phyloP scores from a whole-genome alignment of 78 protist genomes.

The Polysphondylium violaceum region DNA sequence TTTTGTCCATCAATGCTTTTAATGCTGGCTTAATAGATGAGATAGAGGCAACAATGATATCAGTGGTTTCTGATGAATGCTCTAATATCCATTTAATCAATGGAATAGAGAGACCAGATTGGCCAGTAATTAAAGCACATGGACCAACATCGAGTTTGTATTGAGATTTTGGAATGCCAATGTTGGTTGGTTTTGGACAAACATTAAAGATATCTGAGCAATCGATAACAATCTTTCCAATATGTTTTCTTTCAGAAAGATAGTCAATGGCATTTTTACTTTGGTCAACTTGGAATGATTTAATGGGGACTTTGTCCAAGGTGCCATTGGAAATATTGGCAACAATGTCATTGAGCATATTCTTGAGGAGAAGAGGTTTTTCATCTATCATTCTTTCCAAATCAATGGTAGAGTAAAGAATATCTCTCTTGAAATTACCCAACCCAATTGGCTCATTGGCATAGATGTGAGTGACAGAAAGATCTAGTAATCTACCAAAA shows the following conservation, averaged over 20 bases:
- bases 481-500: slow-evolving; percentile 60
- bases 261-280: slow-evolving; percentile 17
- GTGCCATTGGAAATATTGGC: background rate
- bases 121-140: slow-evolving; percentile 49
- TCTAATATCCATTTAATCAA: slow-evolving; percentile 27
- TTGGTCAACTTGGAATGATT: background rate
- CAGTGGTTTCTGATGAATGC: background rate
- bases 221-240: slow-evolving; percentile 63
- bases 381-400: slow-evolving; percentile 51
- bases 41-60: slow-evolving; percentile 33
- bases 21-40: slow-evolving; percentile 26
- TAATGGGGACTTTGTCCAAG: background rate
- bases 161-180: background rate
- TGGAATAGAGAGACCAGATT: slow-evolving; percentile 46
- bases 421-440: slow-evolving; percentile 31
- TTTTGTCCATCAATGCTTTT: background rate
- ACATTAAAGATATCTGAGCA: background rate
- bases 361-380: slow-evolving; percentile 3
- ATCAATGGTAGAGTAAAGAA: slow-evolving; percentile 36
- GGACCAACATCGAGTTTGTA: background rate
- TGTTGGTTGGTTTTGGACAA: background rate
- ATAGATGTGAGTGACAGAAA: slow-evolving; percentile 70
- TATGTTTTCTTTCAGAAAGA: slow-evolving; percentile 20
- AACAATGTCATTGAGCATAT: slow-evolving; percentile 4
- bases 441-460: slow-evolving; percentile 41